Base-by-base conservation (phyloP, 805 yeast genomes). In the Danielia oregonensis region DNA sequence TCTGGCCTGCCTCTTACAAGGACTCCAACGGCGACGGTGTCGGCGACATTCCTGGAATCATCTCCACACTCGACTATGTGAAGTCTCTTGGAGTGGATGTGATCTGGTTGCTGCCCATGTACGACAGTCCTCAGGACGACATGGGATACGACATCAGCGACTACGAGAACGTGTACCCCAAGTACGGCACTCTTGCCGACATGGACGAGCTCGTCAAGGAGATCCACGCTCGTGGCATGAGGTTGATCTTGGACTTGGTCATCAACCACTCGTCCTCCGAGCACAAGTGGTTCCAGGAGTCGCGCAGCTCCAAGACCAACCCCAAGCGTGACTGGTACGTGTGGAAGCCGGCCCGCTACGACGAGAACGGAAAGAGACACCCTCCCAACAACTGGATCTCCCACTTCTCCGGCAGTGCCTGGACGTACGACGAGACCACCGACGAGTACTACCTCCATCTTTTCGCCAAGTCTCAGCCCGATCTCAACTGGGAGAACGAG, bases 81-180 rank as follows among this genome's bases (percentile, higher is more conserved):
- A 66, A 71, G 48, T 54, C 52, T 15, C 55, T 76, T 21, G 79
- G 79, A 2, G 62, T 63, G 11, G 78, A 73, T 37, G 68, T 71
- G 11, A 57, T 77, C 26, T 77, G 82, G 82, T 52, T 76, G 35
- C 70, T 74, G 17, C 82, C 82, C 15, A 71, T 72, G 61, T 75
- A 65, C 55, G 77, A 72, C 41, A 70, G 78, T 3, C 82, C 82
- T 5, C 76, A 72, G 51, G 73, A 68, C 33, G 82, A 76, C 51
- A 76, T 76, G 81, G 82, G 82, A 4, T 77, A 76, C 49, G 82
- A 77, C 46, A 73, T 77, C 47, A 55, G 73, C 13, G 69, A 77
- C 54, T 77, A 77, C 56, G 67, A 72, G 51, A 65, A 55, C 16
- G 67, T 77, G 25, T 68, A 76, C 52, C 69, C 72, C 11, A 59